Percentiles rank a stretch among this genome's conserved stretches.
These are phyloP conservation scores for Trichosporon sp. DNA, from an alignment of 1,284 basidiomycete species.

Conservation along the genomic window DNA sequence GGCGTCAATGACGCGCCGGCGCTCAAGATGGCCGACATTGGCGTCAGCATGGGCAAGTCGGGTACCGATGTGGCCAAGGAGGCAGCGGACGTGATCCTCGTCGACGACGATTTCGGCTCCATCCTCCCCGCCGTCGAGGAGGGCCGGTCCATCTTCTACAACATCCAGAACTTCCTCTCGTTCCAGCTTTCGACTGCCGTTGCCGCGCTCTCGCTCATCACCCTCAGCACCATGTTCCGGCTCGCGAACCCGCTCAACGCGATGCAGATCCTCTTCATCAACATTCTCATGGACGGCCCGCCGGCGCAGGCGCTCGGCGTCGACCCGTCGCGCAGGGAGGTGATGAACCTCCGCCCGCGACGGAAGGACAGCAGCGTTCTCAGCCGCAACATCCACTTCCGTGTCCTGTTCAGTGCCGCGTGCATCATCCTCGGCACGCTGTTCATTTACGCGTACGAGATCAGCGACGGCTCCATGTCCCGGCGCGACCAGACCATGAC, in stretches of 20 bases:
- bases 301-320: conserved; percentile 95
- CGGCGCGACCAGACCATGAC: conserved; percentile 94
- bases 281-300: conserved; percentile 98
- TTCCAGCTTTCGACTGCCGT: conserved; percentile 98
- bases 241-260: conserved; percentile 92
- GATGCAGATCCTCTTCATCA: conserved; percentile 99
- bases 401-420: conserved; percentile 85
- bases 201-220: conserved; percentile 91
- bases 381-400: conserved; percentile 68
- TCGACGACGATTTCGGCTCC: conserved; percentile 96
- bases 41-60: conserved; percentile 93
- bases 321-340: conserved; percentile 87
- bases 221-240: conserved; percentile 84
- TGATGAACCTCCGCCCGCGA: conserved; percentile 86
- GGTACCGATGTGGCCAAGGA: conserved; percentile 99
- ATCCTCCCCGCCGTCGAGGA: conserved; percentile 94
- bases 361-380: conserved; percentile 88
- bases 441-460: conserved; percentile 80
- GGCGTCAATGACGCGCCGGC: conserved; percentile 98
- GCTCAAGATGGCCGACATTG: conserved; percentile 96
- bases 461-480: conserved; percentile 78
- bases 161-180: conserved; percentile 95
- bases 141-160: conserved; percentile 97
- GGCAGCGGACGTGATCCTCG: conserved; percentile 93
- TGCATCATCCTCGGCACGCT: conserved; percentile 88